Percentiles rank a stretch among this genome's conserved stretches.
phyloP scores from a whole-genome alignment of 2,329 filamentous ascomycete genomes.

The Huntiella moniliformis region DNA sequence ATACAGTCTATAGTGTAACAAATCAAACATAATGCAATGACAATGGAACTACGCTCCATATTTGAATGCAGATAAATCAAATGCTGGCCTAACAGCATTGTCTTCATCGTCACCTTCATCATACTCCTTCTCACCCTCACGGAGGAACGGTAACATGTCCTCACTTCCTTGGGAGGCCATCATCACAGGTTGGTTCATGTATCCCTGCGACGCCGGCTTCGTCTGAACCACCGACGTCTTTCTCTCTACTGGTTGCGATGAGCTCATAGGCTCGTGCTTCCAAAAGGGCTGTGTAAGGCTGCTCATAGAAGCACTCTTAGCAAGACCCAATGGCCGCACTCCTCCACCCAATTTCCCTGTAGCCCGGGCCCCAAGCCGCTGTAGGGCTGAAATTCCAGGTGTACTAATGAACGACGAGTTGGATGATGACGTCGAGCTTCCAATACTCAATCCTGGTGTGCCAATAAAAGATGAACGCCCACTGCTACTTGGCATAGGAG shows the following conservation, averaged over 20 bases:
- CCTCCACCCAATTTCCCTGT: slow-evolving; percentile 13
- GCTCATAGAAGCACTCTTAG: slow-evolving; percentile 3
- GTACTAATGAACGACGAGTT: no score
- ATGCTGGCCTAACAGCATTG: background rate
- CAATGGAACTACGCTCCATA: background rate
- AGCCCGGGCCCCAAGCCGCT: slow-evolving; percentile 32
- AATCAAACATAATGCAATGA: background rate
- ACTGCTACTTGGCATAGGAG: slow-evolving; percentile 18
- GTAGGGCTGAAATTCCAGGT: slow-evolving; percentile 30
- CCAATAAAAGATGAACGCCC: slow-evolving; percentile 16
- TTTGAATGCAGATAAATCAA: slow-evolving; percentile 9
- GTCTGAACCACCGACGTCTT: no score
- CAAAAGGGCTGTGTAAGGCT: slow-evolving; percentile 9
- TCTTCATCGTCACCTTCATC: slow-evolving; percentile 16
- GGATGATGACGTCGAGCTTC: no score
- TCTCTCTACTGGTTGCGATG: background rate
- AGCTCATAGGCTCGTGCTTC: slow-evolving; percentile 3
- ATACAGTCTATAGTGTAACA: background rate
- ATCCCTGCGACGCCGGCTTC: no score
- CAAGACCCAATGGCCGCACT: background rate
- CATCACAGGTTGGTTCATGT: background rate
- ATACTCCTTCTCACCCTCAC: slow-evolving; percentile 23
- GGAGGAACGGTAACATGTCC: slow-evolving; percentile 35
- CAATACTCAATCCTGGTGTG: slow-evolving; percentile 8
- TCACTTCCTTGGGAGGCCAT: slow-evolving; percentile 27